These are phyloP conservation scores for Leptodontidium sp. DNA, from an alignment of 2,329 filamentous ascomycete genomes.

Conservation along the genomic window DNA sequence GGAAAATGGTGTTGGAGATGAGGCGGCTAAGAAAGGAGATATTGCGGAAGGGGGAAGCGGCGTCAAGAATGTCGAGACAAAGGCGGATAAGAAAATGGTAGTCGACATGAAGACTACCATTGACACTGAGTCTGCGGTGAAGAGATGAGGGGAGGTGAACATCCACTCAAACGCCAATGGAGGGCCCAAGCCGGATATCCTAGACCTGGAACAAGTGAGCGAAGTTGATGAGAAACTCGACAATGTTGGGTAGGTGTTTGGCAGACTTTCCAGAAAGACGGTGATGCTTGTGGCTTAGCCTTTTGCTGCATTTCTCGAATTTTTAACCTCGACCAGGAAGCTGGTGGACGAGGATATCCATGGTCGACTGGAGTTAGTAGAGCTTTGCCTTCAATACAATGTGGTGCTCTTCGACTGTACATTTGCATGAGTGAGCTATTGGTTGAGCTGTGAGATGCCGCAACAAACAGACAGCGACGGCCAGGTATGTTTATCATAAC, in stretches of 20 bases:
- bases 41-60: neutral
- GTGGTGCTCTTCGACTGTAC: neutral
- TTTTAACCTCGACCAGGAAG: neutral
- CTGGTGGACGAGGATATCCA: conserved; percentile 5
- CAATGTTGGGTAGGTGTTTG: neutral
- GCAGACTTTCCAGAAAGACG: neutral
- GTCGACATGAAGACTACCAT: neutral
- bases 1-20: neutral
- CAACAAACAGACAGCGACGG: neutral
- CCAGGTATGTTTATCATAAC: neutral
- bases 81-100: neutral
- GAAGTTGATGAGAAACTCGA: neutral
- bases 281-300: neutral
- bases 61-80: no score
- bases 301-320: neutral
- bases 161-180: neutral
- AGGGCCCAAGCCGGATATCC: neutral
- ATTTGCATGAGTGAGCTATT: neutral
- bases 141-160: neutral
- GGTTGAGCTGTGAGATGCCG: neutral
- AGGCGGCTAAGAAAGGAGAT: neutral
- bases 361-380: neutral
- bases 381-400: neutral
- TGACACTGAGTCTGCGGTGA: neutral
- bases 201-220: neutral